Evolutionary conservation across 495 filamentous ascomycete genomes (phyloP).

Genomic region (Gamarada debralockiae): DNA sequence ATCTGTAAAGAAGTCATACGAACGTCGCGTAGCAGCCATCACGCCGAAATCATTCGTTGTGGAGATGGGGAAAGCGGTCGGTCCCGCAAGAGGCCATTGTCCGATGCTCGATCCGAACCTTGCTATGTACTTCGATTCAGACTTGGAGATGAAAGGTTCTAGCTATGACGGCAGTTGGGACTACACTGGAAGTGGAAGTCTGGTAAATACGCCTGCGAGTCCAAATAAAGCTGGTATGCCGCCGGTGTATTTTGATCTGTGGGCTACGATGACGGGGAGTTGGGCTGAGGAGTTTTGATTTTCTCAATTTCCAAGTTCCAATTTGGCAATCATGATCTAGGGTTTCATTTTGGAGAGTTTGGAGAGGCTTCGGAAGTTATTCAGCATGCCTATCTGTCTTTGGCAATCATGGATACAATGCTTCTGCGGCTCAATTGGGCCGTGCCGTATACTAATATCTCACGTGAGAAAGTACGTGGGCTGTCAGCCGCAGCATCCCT

Average conservation of each 20-base stretch:
- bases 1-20: constrained; percentile 20
- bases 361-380: too few relatives aligned
- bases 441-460: too few relatives aligned
- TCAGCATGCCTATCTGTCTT: too few relatives aligned
- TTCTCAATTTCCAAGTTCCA: too few relatives aligned
- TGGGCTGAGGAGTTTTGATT: constrained; percentile 5
- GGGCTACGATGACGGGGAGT: constrained; percentile 21
- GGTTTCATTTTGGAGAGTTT: too few relatives aligned
- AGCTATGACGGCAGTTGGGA: constrained; percentile 5
- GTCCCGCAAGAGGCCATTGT: constrained; percentile 16
- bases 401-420: too few relatives aligned
- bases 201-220: not conserved
- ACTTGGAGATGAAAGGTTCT: not conserved
- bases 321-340: too few relatives aligned
- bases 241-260: constrained; percentile 19
- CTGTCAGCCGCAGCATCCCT: too few relatives aligned
- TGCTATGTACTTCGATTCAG: not conserved
- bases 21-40: constrained; percentile 14
- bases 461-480: too few relatives aligned
- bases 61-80: constrained; percentile 5
- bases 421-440: too few relatives aligned
- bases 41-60: not conserved
- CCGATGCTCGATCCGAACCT: constrained; percentile 16
- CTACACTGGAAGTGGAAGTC: not conserved
- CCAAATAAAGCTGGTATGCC: not conserved